Base-by-base conservation (phyloP, 2,329 filamentous ascomycete genomes). In the Sclerotinia nivalis region DNA sequence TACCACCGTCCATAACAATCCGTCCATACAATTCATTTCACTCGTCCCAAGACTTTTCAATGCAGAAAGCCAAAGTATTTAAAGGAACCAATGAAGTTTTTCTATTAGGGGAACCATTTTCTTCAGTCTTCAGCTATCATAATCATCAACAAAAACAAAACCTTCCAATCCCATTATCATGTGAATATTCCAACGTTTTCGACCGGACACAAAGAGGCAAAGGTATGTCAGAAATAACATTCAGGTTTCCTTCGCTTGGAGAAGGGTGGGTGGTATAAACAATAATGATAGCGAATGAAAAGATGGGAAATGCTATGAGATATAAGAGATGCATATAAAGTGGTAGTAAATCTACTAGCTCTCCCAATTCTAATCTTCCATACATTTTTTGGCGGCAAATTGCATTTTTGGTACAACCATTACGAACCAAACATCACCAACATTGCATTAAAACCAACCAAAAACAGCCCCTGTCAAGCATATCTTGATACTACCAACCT, bases 371-470 rank as follows among this genome's bases (percentile, higher is more conserved):
- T 31, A 34, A 18, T 37, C 28, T 37, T 37, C 10, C 28, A 50
- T 62, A 22, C 28, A 49, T 62, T 31, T 34, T n/a, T 62, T 50
- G 13, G 20, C 60, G 45, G 60, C 28, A 50, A 20, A 28, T 12
- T 37, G 45, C 60, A 50, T 50, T 10, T 49, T 47, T 49, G n/a
- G 45, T 34, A 25, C 22, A 37, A 37, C 45, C 60, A 50, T 20
- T 13, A 62, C 28, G 28, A 62, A 50, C 45, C 20, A 37, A 43
- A 56, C 31, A 10, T 37, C 10, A n/a, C 31, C 54, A 62, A 49
- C 43, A 56, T 56, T 61, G 43, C 59, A 61, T 61, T n/a, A 25
- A 34, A n/a, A 31, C 18, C 43, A 61, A 34, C 43, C 58, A 45
- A 50, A 50, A n/a, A 31, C 40, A 37, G 22, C 60, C 45, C 15